phyloP scores from a whole-genome alignment of 805 yeast species.

The Schwanniomyces sp. region DNA sequence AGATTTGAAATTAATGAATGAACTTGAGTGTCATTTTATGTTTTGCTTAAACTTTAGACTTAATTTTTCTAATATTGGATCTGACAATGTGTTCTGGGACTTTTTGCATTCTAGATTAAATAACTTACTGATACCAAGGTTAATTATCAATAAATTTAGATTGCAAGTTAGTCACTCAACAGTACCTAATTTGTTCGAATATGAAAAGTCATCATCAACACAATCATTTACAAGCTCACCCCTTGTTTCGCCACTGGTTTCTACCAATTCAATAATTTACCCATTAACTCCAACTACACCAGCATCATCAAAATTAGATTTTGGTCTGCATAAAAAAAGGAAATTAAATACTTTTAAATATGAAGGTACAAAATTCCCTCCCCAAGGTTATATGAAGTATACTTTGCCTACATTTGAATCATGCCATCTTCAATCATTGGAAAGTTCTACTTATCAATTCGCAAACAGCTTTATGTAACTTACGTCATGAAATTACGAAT shows the following conservation, averaged over 20 bases:
- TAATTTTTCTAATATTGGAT: slow-evolving; percentile 19
- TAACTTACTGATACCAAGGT: slow-evolving; percentile 7
- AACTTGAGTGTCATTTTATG: slow-evolving; percentile 27
- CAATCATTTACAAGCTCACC: slow-evolving; percentile 1
- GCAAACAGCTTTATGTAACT: not conserved
- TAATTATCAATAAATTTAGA: slow-evolving; percentile 9
- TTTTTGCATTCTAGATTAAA: slow-evolving; percentile 6
- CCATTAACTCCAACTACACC: slow-evolving; percentile 26
- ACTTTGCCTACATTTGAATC: not conserved
- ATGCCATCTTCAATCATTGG: not conserved
- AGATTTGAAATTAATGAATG: slow-evolving; percentile 24
- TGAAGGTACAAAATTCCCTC: not conserved
- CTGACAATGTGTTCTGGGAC: slow-evolving; percentile 24
- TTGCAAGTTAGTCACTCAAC: slow-evolving; percentile 4
- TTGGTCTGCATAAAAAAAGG: slow-evolving; percentile 2
- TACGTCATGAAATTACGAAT: not conserved
- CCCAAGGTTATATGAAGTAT: not conserved
- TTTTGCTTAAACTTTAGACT: slow-evolving; percentile 24
- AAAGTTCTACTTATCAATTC: not conserved
- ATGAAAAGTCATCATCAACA: not conserved
- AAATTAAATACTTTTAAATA: not conserved
- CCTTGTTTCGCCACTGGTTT: slow-evolving; percentile 2
- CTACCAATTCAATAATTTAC: slow-evolving; percentile 8
- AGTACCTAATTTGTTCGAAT: not conserved
- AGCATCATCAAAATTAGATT: slow-evolving; percentile 4